A percentile compares a stretch with the other conserved stretches of the same genome.
Conservation (phyloP, 371 early-diverging fungal genomes). For the Saksenaea vasiformis region DNA sequence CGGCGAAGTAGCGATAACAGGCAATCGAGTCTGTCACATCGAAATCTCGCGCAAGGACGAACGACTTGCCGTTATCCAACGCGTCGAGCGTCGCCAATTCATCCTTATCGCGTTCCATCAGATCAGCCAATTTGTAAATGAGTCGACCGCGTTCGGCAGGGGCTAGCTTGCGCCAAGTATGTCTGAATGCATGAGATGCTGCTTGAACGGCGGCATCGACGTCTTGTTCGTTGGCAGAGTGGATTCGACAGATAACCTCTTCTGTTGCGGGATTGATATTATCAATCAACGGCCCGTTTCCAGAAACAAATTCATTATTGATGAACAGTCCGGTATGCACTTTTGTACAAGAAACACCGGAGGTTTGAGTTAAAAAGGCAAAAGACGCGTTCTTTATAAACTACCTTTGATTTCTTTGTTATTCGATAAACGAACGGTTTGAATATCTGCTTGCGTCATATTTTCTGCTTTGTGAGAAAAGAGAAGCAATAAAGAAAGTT, state of each 20-base stretch:
- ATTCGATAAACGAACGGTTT: slow-evolving; percentile 20
- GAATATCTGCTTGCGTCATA: slow-evolving; percentile 24
- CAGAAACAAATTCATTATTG: slow-evolving; percentile 73
- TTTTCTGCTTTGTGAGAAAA: background rate
- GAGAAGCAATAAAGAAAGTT: background rate
- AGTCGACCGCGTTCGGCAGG: slow-evolving; percentile 50
- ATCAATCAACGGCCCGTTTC: slow-evolving; percentile 55
- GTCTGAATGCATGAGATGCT: slow-evolving; percentile 69
- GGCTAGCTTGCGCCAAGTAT: slow-evolving; percentile 67
- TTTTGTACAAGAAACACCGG: background rate
- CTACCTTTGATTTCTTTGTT: slow-evolving; percentile 27
- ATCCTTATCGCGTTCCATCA: slow-evolving; percentile 72
- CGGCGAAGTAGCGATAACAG: slow-evolving; percentile 79
- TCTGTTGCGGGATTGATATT: slow-evolving; percentile 75
- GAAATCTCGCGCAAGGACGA: slow-evolving; percentile 58
- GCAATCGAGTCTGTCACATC: slow-evolving; percentile 71
- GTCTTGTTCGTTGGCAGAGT: slow-evolving; percentile 73
- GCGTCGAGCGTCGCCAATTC: slow-evolving; percentile 82
- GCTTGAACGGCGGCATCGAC: slow-evolving; percentile 77
- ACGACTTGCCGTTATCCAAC: slow-evolving; percentile 83
- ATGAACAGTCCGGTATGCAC: slow-evolving; percentile 68
- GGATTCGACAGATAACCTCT: slow-evolving; percentile 69
- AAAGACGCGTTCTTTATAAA: background rate
- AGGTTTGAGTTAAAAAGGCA: background rate
- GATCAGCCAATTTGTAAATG: slow-evolving; percentile 66